Conservation (phyloP, 2,329 filamentous ascomycete genomes). For the Zalaria obscura region DNA sequence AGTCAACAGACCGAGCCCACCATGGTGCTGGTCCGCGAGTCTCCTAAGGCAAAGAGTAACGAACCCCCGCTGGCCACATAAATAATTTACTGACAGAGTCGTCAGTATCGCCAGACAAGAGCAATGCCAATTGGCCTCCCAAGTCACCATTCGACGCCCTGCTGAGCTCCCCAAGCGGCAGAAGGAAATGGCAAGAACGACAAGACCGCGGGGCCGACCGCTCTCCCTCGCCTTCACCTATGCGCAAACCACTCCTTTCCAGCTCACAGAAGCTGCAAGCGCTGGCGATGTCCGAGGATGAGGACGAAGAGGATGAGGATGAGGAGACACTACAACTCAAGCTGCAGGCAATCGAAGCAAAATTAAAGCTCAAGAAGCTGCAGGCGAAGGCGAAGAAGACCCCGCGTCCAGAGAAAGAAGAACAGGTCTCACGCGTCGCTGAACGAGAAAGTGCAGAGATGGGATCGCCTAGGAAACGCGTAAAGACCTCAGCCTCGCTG, state of each 20-base stretch:
- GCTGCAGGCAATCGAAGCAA: constrained; percentile 76
- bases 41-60: constrained; percentile 28
- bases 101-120: constrained; percentile 26
- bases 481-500: constrained; percentile 1
- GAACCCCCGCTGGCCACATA: neutral
- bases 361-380: constrained; percentile 73
- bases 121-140: constrained; percentile 42
- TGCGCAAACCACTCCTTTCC: constrained; percentile 9
- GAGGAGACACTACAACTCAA: constrained; percentile 82
- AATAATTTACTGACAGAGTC: no score
- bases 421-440: neutral
- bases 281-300: constrained; percentile 28
- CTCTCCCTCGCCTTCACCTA: constrained; percentile 44
- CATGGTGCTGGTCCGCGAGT: constrained; percentile 33
- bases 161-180: constrained; percentile 61
- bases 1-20: neutral
- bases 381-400: constrained; percentile 38
- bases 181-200: constrained; percentile 57
- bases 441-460: constrained; percentile 1
- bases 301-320: constrained; percentile 57
- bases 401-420: constrained; percentile 1
- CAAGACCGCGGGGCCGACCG: constrained; percentile 35
- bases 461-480: constrained; percentile 9
- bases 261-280: constrained; percentile 15
- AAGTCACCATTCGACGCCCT: constrained; percentile 48